Evolutionary conservation across 1,284 basidiomycete species (phyloP), one percentile per base, ranked within the genome.

Genomic region (Albatrellus sp.): DNA sequence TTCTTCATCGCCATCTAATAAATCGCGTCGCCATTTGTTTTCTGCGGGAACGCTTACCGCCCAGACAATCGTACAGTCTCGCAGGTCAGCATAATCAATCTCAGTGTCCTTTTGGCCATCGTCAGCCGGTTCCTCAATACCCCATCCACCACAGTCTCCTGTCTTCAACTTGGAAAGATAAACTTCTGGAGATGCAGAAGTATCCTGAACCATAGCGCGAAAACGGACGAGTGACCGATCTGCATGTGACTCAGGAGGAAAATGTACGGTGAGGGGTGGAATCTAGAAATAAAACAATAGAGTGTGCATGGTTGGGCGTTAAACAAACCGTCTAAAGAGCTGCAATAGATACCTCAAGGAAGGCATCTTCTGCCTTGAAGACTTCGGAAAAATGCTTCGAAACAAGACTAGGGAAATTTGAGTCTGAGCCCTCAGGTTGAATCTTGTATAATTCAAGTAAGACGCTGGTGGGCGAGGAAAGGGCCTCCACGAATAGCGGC

Each of bases 141-240:
- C 84, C 84, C 85, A 88, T 16, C 83, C 84, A 28, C 80, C 80
- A 48, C 69, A 73, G 30, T 55, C 57, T 3, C 65, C 67, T 33
- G 64, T 56, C 34, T 51, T 43, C 16, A 65, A 60, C 40, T 57
- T 66, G 1, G 74, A 68, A 33, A 85, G 65, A 56, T 87, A 88
- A 53, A 88, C 67, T 55, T 86, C 80, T 0, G 75, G 72, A 2
- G 80, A 76, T 16, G 71, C 57, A 4, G 83, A 83, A 1, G 81
- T 86, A 54, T 87, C 85, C 57, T 88, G 84, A n/a, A 88, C 67
- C 81, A 86, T 83, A 11, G 72, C 76, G 36, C 73, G 70, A 56
- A 87, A 86, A 13, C 72, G 67, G 8, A 88, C 80, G 2, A 87
- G 66, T 0, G 74, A 61, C 11, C 73, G 65, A 48, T 68, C 62